Evolutionary conservation across 2,329 filamentous ascomycete species (phyloP), one percentile per base, ranked within the genome.

Genomic region (Fusarium haematococcum): DNA sequence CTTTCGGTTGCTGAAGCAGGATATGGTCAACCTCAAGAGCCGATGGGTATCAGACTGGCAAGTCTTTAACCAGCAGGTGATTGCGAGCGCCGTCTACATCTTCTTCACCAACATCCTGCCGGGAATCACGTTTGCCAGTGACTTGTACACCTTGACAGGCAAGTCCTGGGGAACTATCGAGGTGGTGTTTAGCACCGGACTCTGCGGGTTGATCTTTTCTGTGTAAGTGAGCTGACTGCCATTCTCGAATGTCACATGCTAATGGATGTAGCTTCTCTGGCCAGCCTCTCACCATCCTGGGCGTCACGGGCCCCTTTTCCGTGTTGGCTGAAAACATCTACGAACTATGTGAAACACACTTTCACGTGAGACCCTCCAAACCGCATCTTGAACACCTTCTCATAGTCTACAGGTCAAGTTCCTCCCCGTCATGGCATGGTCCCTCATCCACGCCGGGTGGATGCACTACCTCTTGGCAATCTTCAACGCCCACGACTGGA

Each of bases 401-500:
- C 39, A 75, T 30, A 2, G 16, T 16, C 10, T 10, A 1, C 67
- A 89, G 84, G 86, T 91, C 60, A 84, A 88, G 23, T 93, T 92
- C 78, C 83, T 93, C n/a, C 86, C 89, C 2, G 89, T 92, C 78
- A 92, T 92, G 90, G 89, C 91, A 3, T 93, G 91, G 91, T 87
- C 89, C 3, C 85, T 92, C 39, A 91, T 92, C 61, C 91, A 93
- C 78, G 85, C 90, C 8, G 88, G 85, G 9, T 93, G 91, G 91
- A 88, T 92, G 85, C 89, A 91, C 77, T 88, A 88, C 74, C 80
- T 92, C 4, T 84, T 93, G 14, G 90, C 91, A 64, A 87, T 92
- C 60, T 88, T 92, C 81, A 92, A 92, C 79, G 91, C 90, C 5
- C 90, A 92, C 77, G 90, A 92, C 80, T 92, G 90, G 89, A 92